Conservation (phyloP, 2,329 filamentous ascomycete genomes). For the Phialocephala sp. region DNA sequence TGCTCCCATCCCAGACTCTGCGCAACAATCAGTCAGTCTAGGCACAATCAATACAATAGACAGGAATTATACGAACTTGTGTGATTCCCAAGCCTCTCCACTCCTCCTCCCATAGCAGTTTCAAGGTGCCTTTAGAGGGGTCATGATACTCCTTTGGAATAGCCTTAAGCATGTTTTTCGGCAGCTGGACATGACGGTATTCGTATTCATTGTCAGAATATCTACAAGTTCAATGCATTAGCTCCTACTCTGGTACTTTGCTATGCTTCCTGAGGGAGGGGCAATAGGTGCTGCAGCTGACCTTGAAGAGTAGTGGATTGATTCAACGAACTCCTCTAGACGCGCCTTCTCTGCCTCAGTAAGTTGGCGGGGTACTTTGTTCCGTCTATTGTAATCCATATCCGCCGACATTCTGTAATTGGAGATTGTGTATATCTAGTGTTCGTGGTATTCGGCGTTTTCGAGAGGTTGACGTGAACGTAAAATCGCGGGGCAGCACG, state of each 20-base stretch:
- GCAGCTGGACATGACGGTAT: conserved; percentile 96
- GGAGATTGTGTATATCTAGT: background rate
- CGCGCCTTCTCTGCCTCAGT: conserved; percentile 81
- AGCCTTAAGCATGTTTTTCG: conserved; percentile 96
- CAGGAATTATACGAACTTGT: conserved; percentile 65
- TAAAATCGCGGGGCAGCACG: conserved; percentile 27
- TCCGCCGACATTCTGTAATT: conserved; percentile 33
- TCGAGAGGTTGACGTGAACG: background rate
- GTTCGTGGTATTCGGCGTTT: conserved; percentile 6
- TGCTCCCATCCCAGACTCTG: conserved; percentile 99
- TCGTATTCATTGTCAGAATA: conserved; percentile 94
- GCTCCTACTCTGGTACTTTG: background rate
- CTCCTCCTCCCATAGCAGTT: conserved; percentile 97
- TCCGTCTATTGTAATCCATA: conserved; percentile 78
- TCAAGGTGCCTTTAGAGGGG: conserved; percentile 85
- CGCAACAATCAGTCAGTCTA: conserved; percentile 20
- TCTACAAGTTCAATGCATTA: conserved; percentile 54
- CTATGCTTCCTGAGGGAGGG: background rate
- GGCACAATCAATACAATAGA: too few relatives aligned
- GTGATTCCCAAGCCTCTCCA: conserved; percentile 98
- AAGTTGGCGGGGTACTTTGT: conserved; percentile 81
- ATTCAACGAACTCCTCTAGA: conserved; percentile 89
- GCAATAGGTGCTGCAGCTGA: conserved; percentile 50
- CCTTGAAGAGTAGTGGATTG: conserved; percentile 95
- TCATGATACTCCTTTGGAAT: conserved; percentile 97